Evolutionary conservation across 805 yeast genomes (phyloP).

Genomic region (Ascoidea rubescens): DNA sequence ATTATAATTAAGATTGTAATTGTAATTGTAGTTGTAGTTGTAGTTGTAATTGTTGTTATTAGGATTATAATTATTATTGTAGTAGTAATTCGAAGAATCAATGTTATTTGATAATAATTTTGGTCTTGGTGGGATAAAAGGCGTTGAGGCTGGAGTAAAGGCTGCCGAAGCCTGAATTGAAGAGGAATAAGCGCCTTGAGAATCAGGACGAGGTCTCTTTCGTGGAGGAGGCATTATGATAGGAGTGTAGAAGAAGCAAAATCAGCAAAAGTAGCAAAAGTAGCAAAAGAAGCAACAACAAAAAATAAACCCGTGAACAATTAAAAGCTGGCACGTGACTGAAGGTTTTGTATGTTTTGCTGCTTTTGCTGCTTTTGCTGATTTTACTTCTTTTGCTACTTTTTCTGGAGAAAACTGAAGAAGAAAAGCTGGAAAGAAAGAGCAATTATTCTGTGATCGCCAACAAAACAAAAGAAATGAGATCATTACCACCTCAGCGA

Average conservation of each 20-base stretch:
- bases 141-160: background rate
- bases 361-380: background rate
- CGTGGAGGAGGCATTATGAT: background rate
- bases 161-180: background rate
- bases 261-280: background rate
- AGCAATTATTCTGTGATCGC: background rate
- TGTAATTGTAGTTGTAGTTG: background rate
- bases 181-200: background rate
- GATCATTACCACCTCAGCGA: background rate
- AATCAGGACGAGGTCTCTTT: background rate
- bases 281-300: background rate
- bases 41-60: background rate
- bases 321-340: background rate
- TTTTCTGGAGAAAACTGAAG: background rate
- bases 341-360: background rate
- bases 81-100: too few species aligned
- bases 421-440: background rate
- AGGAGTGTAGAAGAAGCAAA: background rate
- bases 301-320: background rate
- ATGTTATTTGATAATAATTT: background rate
- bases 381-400: background rate
- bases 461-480: background rate
- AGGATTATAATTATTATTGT: background rate
- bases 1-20: background rate
- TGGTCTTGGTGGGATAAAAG: background rate